Evolutionary conservation across 1,284 basidiomycete genomes (phyloP).

Genomic region (Lignosus rhinocerotis): DNA sequence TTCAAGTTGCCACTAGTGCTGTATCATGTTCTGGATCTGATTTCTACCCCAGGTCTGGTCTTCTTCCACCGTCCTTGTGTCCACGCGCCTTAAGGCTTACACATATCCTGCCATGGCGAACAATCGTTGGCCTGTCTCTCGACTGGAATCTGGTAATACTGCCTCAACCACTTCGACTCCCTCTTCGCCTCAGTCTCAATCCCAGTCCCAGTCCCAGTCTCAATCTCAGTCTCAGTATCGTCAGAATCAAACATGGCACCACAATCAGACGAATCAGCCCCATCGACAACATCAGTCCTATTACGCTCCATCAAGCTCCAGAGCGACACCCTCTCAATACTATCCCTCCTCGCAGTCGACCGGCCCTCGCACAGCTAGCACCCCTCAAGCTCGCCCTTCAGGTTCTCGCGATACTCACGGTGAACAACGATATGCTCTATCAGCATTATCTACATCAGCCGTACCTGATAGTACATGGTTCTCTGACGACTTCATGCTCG

Average conservation of each 20-base stretch:
- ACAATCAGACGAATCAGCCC: not conserved
- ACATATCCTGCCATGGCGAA: not conserved
- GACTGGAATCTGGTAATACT: not conserved
- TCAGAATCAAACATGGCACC: not conserved
- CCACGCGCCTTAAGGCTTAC: too few species aligned
- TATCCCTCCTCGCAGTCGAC: not conserved
- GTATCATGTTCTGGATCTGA: too few species aligned
- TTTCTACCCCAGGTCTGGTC: too few species aligned
- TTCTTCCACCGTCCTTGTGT: not conserved
- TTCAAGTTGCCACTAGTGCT: too few species aligned
- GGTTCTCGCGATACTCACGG: not conserved
- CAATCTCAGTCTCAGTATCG: not conserved
- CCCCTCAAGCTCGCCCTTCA: not conserved
- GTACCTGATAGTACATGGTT: slow-evolving; percentile 47
- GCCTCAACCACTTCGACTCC: not conserved
- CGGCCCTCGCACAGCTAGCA: not conserved
- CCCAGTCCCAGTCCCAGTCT: not conserved
- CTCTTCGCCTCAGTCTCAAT: not conserved
- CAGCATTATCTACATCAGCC: slow-evolving; percentile 25
- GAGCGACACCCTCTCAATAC: not conserved
- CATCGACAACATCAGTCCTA: not conserved
- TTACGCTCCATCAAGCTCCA: not conserved
- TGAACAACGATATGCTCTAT: slow-evolving; percentile 14
- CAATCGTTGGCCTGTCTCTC: not conserved
- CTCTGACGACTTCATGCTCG: slow-evolving; percentile 52